Conservation (phyloP, 768 basidiomycete genomes). For the Megacollybia marginata region DNA sequence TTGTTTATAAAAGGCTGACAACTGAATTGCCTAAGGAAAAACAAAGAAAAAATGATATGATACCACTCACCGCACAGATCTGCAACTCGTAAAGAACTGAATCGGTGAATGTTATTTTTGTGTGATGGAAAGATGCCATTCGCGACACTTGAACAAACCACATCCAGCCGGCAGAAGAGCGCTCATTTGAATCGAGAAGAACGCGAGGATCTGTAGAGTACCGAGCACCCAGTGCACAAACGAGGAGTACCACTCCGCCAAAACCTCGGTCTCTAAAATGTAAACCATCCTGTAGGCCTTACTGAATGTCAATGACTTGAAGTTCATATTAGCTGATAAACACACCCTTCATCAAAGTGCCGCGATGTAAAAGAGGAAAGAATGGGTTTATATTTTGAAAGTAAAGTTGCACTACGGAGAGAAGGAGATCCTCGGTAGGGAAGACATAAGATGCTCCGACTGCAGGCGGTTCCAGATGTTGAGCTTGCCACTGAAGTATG, state of each 20-base stretch:
- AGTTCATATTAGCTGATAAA: too few relatives aligned
- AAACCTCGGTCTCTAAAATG: constrained; percentile 34
- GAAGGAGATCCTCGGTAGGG: too few relatives aligned
- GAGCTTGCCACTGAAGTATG: too few relatives aligned
- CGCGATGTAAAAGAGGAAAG: too few relatives aligned
- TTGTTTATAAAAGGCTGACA: constrained; percentile 27
- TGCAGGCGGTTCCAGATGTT: too few relatives aligned
- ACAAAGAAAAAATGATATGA: constrained; percentile 7
- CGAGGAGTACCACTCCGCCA: constrained; percentile 32
- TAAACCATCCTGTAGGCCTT: constrained; percentile 14
- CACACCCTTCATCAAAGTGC: too few relatives aligned
- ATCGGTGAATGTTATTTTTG: neutral
- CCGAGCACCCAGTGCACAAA: constrained; percentile 42
- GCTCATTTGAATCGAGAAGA: constrained; percentile 22
- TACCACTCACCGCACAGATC: constrained; percentile 20
- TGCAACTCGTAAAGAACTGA: constrained; percentile 35
- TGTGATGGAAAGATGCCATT: constrained; percentile 22
- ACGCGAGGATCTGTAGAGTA: constrained; percentile 37
- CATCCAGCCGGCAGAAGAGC: constrained; percentile 31
- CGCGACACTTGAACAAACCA: constrained; percentile 34
- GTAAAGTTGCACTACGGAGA: too few relatives aligned
- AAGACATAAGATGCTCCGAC: too few relatives aligned
- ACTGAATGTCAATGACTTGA: too few relatives aligned
- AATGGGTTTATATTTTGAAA: too few relatives aligned
- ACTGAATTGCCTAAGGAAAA: constrained; percentile 20